Evolutionary conservation across 2,329 filamentous ascomycete species (phyloP).

Genomic region (Penicillium sclerotiorum): DNA sequence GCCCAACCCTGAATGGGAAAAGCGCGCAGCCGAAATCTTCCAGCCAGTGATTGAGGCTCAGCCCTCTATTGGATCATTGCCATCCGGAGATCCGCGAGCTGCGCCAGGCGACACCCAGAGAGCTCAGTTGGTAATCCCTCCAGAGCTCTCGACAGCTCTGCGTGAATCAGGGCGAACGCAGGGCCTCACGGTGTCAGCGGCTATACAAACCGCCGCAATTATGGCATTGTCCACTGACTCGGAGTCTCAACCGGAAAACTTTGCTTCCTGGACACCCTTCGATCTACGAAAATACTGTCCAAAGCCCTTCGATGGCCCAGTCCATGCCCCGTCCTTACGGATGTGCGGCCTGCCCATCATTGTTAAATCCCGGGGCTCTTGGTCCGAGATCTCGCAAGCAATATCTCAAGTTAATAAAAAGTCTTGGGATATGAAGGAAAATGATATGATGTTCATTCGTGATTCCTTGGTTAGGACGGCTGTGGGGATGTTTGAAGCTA

Average conservation of each 20-base stretch:
- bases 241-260: neutral
- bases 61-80: neutral
- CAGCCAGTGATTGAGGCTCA: neutral
- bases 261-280: neutral
- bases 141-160: neutral
- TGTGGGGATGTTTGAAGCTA: neutral
- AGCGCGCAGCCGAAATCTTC: neutral
- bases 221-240: neutral
- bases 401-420: neutral
- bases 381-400: neutral
- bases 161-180: neutral
- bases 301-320: neutral
- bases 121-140: neutral
- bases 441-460: neutral
- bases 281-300: neutral
- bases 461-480: neutral
- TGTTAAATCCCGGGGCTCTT: neutral
- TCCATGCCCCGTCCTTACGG: neutral
- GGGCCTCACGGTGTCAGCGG: neutral
- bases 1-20: neutral
- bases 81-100: neutral
- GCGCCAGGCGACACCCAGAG: neutral
- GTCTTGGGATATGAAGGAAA: neutral
- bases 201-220: neutral
- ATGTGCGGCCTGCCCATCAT: neutral